Base-by-base conservation (phyloP, 2,329 filamentous ascomycete species). In the Monosporascus ibericus region DNA sequence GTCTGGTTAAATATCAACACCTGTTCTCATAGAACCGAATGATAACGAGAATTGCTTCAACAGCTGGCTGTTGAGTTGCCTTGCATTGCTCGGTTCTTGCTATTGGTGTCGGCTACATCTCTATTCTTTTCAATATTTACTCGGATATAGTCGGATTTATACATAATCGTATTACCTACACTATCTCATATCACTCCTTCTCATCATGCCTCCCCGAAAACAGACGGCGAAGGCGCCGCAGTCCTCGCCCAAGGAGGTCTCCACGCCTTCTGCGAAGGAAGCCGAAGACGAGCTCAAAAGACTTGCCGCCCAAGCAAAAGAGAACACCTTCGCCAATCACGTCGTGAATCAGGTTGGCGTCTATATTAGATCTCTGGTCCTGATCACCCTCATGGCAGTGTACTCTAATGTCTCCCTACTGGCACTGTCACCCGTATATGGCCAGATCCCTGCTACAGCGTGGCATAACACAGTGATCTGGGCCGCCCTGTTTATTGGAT, bases 351-450 rank as follows among this genome's bases (percentile, higher is more conserved):
- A 79, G 56, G 58, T 62, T 30, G 57, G 67, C 48, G 58, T 76
- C 53, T 77, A 78, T 55, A 60, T 68, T 56, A 71, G 72, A 56
- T 68, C 72, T 2, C 58, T 64, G 20, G 63, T 69, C n/a, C 64
- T 85, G 17, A 72, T 85, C 56, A 60, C 74, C 25, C 72, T 88
- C 46, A 77, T 81, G 9, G 88, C 85, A 44, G 66, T 85, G 42
- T 84, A 80, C 55, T 85, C 87, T 47, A 83, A 85, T 56, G 80
- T 87, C 53, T 92, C 88, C 1, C 83, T 90, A 65, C 76, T 91
- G 56, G 85, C 82, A 39, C 76, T 97, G 36, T 88, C 90, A 20
- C 94, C 94, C 2, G 87, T 95, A 11, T 97, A 95, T 70, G 94
- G 94, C 49, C 84, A 86, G 17, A 88, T 95, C 38, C 88, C 92